These are phyloP conservation scores for Thalassiosira sp. DNA, from an alignment of 352 stramenopile genomes.

Conservation along the genomic window DNA sequence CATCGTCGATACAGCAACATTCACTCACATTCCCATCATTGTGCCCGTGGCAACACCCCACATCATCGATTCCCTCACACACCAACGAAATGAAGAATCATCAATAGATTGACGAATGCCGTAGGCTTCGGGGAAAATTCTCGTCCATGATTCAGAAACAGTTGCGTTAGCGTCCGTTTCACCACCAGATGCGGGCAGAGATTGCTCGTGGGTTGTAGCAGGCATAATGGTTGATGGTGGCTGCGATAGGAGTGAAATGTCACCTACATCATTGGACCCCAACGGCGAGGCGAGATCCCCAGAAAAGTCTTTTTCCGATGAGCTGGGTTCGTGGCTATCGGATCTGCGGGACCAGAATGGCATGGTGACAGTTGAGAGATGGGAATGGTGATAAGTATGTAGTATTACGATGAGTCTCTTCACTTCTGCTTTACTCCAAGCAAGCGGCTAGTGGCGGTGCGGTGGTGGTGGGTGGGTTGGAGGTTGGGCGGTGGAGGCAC, in stretches of 20 bases:
- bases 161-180: neutral
- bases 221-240: neutral
- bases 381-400: too few relatives aligned
- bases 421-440: too few relatives aligned
- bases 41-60: constrained; percentile 71
- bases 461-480: too few relatives aligned
- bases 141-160: constrained; percentile 44
- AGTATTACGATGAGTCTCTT: too few relatives aligned
- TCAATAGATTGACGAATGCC: constrained; percentile 62
- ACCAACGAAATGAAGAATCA: constrained; percentile 69
- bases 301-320: neutral
- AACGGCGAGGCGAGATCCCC: neutral
- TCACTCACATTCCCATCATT: constrained; percentile 68
- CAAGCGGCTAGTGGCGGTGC: too few relatives aligned
- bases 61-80: constrained; percentile 61
- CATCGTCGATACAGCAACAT: neutral
- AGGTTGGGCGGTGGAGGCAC: too few relatives aligned
- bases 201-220: neutral
- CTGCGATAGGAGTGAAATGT: neutral
- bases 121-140: constrained; percentile 62
- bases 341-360: neutral
- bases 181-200: neutral
- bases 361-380: too few relatives aligned
- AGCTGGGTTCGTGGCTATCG: neutral
- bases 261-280: neutral